Evolutionary conservation across 176 grass and related monocot genomes (phyloP).

Genomic region (Oryza australiensis): DNA sequence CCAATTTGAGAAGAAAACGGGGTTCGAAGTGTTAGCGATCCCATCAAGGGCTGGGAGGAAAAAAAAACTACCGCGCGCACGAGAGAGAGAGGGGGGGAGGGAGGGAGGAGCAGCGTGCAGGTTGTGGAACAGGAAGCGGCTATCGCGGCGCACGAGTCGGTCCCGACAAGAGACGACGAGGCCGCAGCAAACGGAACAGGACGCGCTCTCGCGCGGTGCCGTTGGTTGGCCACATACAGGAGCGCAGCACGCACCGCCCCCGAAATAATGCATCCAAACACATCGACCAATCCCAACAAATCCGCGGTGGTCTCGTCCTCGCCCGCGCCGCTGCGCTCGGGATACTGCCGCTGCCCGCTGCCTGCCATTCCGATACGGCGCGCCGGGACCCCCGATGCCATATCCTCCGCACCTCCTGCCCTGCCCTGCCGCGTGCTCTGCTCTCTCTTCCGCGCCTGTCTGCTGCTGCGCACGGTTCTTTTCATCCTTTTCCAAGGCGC

Average conservation of each 20-base stretch:
- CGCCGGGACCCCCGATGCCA: neutral
- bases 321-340: too few relatives aligned
- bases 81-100: too few relatives aligned
- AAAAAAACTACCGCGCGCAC: too few relatives aligned
- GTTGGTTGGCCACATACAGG: neutral
- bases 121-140: neutral
- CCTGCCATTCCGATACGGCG: neutral
- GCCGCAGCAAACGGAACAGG: neutral
- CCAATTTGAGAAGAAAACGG: neutral
- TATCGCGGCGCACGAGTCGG: neutral
- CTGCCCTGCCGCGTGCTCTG: too few relatives aligned
- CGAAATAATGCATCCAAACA: neutral
- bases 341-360: neutral
- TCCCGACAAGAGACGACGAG: neutral
- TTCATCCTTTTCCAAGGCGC: conserved; percentile 31
- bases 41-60: neutral
- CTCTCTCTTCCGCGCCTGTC: neutral
- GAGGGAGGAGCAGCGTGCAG: neutral
- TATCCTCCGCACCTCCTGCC: neutral
- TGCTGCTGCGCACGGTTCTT: neutral
- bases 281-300: neutral
- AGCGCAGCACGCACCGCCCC: neutral
- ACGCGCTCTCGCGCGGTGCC: neutral
- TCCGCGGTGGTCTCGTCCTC: neutral
- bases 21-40: neutral